A percentile compares a stretch with the other conserved stretches of the same genome.
phyloP scores from a whole-genome alignment of 805 yeast species.

The Candida gorgasii region DNA sequence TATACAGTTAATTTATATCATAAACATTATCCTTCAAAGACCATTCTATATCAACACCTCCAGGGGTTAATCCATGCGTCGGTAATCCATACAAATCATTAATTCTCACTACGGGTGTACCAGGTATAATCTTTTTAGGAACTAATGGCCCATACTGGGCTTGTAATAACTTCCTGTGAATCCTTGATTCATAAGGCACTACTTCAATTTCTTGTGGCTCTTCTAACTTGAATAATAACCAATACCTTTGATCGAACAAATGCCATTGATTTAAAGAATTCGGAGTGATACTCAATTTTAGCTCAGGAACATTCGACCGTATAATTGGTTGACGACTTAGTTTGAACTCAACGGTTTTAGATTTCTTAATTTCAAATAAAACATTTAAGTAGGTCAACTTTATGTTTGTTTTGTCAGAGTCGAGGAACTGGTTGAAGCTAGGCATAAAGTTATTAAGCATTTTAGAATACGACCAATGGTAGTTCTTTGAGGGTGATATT shows the following conservation, averaged over 20 bases:
- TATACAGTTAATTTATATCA: background rate
- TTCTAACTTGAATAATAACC: conserved; percentile 21
- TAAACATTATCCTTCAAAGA: conserved; percentile 8
- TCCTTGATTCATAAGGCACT: conserved; percentile 18
- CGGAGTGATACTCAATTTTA: background rate
- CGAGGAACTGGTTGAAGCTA: conserved; percentile 14
- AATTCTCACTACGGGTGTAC: conserved; percentile 4
- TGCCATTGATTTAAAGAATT: conserved; percentile 21
- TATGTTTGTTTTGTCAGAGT: conserved; percentile 1
- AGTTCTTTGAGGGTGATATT: conserved; percentile 33
- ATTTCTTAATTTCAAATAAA: conserved; percentile 16
- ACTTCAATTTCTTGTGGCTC: conserved; percentile 7
- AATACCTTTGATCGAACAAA: conserved; percentile 41
- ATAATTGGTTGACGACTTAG: conserved; percentile 25
- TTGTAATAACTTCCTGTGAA: conserved; percentile 9
- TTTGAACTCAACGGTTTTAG: conserved; percentile 10
- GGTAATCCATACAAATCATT: conserved; percentile 5
- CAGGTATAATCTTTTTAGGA: conserved; percentile 8
- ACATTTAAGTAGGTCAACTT: conserved; percentile 26
- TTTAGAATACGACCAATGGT: conserved; percentile 43
- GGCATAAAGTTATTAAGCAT: conserved; percentile 35
- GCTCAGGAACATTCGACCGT: conserved; percentile 3
- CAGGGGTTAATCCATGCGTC: conserved; percentile 4
- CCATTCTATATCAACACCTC: conserved; percentile 8
- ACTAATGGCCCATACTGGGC: conserved; percentile 6